Conservation (phyloP, 805 yeast genomes). For the Saturnispora bothae region DNA sequence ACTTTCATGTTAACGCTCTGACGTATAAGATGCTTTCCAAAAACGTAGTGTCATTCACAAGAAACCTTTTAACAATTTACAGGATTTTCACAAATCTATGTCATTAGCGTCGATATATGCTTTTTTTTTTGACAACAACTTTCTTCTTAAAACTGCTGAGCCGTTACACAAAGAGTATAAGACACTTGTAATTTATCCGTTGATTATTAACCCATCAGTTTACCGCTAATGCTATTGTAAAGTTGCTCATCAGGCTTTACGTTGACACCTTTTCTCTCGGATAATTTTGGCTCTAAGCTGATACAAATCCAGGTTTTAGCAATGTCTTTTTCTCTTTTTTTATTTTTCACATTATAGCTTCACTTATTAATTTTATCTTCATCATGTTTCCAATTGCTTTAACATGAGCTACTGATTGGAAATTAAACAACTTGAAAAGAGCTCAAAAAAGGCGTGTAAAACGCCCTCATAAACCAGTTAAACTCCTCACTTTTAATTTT, state of each 20-base stretch:
- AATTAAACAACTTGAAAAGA: no score
- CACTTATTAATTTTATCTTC: constrained; percentile 58
- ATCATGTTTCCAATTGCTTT: constrained; percentile 49
- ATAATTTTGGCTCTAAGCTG: constrained; percentile 61
- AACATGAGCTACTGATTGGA: no score
- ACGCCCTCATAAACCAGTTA: no score
- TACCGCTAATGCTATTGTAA: constrained; percentile 70
- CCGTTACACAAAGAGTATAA: constrained; percentile 67
- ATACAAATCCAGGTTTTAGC: constrained; percentile 56
- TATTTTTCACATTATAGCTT: constrained; percentile 64
- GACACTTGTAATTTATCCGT: constrained; percentile 79
- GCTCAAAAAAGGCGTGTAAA: no score
- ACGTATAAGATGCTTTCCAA: constrained; percentile 64
- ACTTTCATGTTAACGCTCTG: constrained; percentile 63
- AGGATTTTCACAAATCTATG: constrained; percentile 57
- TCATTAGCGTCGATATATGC: constrained; percentile 77
- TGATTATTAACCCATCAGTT: constrained; percentile 71
- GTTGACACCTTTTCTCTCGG: constrained; percentile 57
- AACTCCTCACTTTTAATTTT: no score
- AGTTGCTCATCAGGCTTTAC: constrained; percentile 65
- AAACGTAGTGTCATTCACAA: constrained; percentile 58
- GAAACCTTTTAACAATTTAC: constrained; percentile 60
- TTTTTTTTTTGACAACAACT: constrained; percentile 81
- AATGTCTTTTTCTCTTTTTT: constrained; percentile 64
- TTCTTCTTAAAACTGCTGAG: constrained; percentile 58